Conservation (phyloP, 768 basidiomycete genomes). For the Coprinopsis sp. region DNA sequence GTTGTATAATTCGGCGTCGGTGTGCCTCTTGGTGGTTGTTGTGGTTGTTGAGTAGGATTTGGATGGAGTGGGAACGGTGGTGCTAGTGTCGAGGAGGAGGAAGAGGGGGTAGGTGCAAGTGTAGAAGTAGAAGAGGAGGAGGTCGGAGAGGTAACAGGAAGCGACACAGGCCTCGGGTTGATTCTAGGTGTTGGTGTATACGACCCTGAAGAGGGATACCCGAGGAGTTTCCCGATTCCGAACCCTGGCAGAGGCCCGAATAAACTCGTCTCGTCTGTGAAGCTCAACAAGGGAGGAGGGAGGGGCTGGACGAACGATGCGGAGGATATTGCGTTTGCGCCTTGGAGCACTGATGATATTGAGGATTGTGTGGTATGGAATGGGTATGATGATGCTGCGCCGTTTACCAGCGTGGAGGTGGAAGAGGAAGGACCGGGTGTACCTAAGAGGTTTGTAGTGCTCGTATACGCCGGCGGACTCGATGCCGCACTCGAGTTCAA, state of each 20-base stretch:
- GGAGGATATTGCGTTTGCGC: background rate
- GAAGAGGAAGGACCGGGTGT: background rate
- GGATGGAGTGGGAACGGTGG: slow-evolving; percentile 14
- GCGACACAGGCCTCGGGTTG: too few species aligned
- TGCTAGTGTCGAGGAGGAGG: slow-evolving; percentile 8
- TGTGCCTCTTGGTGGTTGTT: slow-evolving; percentile 10
- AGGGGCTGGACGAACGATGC: slow-evolving; percentile 2
- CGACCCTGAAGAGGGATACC: background rate
- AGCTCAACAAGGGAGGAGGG: slow-evolving; percentile 5
- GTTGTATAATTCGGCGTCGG: slow-evolving; percentile 5
- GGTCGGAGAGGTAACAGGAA: too few species aligned
- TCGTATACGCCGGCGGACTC: background rate
- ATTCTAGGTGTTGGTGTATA: background rate
- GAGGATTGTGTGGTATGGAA: too few species aligned
- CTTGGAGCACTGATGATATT: background rate
- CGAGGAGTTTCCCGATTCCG: background rate
- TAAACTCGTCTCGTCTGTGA: slow-evolving; percentile 5
- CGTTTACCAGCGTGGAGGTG: too few species aligned
- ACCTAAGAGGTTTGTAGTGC: background rate
- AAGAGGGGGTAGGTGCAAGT: background rate
- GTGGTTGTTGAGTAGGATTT: slow-evolving; percentile 1
- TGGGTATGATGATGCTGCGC: background rate
- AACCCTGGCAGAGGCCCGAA: background rate
- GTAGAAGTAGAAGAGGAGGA: background rate
- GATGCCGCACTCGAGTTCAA: background rate